Evolutionary conservation across 306 rosid genomes (phyloP).

Genomic region (Corylus americana): DNA sequence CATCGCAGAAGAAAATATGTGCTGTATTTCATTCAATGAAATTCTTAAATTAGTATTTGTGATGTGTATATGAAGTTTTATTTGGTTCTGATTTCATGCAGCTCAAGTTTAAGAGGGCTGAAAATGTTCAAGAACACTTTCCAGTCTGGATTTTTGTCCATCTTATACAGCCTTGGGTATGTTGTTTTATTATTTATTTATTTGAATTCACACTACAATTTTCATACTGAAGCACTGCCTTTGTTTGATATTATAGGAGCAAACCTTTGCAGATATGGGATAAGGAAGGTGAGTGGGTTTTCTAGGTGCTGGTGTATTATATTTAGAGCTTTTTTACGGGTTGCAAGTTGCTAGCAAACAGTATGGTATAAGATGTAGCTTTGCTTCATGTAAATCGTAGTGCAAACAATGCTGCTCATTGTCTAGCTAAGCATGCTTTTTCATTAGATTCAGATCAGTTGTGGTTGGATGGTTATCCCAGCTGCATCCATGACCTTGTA

Average conservation of each 20-base stretch:
- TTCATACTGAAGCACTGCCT: slow-evolving; percentile 21
- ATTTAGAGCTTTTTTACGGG: slow-evolving; percentile 10
- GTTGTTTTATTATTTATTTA: slow-evolving; percentile 11
- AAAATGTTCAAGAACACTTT: slow-evolving; percentile 96
- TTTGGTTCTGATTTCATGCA: slow-evolving; percentile 14
- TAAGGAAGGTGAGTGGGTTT: slow-evolving; percentile 72
- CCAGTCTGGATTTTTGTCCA: slow-evolving; percentile 95
- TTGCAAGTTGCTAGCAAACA: neutral
- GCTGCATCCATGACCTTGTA: no score
- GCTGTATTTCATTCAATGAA: neutral
- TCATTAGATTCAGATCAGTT: no score
- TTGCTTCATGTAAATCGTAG: no score
- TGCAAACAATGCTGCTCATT: no score
- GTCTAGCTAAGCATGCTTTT: no score
- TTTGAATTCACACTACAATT: slow-evolving; percentile 5
- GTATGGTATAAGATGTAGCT: neutral
- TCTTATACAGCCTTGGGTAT: slow-evolving; percentile 94
- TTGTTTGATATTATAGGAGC: slow-evolving; percentile 54
- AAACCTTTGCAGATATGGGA: slow-evolving; percentile 99
- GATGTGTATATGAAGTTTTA: neutral
- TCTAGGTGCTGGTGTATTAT: neutral
- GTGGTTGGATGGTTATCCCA: no score
- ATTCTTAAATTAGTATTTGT: neutral
- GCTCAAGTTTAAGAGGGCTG: slow-evolving; percentile 25
- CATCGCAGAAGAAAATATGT: no score